Evolutionary conservation across 495 filamentous ascomycete species (phyloP).

Genomic region (Podospora pseudoanserina): DNA sequence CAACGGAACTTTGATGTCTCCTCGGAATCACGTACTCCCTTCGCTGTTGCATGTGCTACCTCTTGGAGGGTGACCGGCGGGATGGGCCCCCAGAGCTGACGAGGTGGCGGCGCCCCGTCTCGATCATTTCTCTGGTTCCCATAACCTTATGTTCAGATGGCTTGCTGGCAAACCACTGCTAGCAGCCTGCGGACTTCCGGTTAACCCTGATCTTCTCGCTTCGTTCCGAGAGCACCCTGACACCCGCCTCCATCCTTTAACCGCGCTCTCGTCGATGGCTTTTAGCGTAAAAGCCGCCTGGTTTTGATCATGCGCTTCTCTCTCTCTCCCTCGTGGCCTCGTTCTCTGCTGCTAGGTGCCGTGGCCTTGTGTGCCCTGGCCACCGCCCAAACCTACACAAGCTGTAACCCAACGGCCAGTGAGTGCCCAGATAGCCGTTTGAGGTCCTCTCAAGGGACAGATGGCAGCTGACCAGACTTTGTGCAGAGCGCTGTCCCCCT

Average conservation of each 20-base stretch:
- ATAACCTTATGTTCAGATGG: not conserved
- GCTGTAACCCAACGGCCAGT: conserved; percentile 19
- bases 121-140: not conserved
- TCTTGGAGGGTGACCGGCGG: not conserved
- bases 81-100: not conserved
- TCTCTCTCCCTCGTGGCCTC: conserved; percentile 5
- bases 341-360: not conserved
- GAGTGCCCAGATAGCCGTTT: not conserved
- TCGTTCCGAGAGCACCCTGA: not conserved
- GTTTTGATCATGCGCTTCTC: not conserved
- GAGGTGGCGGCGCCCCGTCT: not conserved
- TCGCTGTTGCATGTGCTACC: not conserved
- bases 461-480: not conserved
- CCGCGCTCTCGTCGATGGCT: not conserved
- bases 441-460: not conserved
- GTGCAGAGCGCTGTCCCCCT: conserved; percentile 14
- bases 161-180: not conserved
- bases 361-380: conserved; percentile 4
- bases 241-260: not conserved
- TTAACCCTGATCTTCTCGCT: not conserved
- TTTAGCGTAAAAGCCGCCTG: not conserved
- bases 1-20: not conserved
- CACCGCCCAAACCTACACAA: conserved; percentile 13
- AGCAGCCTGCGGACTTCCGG: not conserved
- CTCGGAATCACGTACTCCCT: not conserved